Evolutionary conservation across 1,284 basidiomycete genomes (phyloP), one percentile per base, ranked within the genome.

Genomic region (Xerocomus tenax): DNA sequence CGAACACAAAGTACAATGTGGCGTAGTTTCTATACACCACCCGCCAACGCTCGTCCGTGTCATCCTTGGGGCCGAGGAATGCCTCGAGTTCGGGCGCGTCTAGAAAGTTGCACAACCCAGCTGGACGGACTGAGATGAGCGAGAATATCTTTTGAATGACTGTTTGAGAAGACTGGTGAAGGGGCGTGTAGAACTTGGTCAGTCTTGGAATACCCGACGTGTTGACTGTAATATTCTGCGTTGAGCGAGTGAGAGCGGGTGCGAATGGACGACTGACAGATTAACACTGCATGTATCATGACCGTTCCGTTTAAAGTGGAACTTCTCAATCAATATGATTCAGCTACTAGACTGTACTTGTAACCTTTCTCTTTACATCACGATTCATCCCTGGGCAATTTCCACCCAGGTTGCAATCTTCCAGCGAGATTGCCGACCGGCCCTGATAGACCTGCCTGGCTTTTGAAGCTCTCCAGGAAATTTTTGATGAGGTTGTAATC

Each of bases 1-100:
- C 88, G 66, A 98, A 95, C 13, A 96, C 93, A 64, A 98, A 98
- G 71, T 92, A 94, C 25, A 98, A 76, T 2, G 95, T 98, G 2
- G 95, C 95, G 66, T 97, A 97, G 69, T 84, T 84, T 51, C 86
- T 71, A 62, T 90, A 90, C 16, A 90, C 85, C 19, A 90, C 84
- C 49, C 82, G 73, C 74, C 85, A 81, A 60, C 78, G 74, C 56
- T 86, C 84, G 48, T 75, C 65, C 25, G 66, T 61, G 47, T 72
- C 75, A 28, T 74, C 75, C 54, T 78, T 77, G 25, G 77, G 77
- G 3, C 77, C 78, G 42, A 89, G 72, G 58, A 82, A 82, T n/a
- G 77, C 76, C 61, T 87, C 84, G 25, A 95, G 75, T 66, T 93
- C 91, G 10, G 91, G 91, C 2, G 90, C 91, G 64, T 94, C 91